Conservation (phyloP, 306 rosid species). For the Alnus glutinosa region DNA sequence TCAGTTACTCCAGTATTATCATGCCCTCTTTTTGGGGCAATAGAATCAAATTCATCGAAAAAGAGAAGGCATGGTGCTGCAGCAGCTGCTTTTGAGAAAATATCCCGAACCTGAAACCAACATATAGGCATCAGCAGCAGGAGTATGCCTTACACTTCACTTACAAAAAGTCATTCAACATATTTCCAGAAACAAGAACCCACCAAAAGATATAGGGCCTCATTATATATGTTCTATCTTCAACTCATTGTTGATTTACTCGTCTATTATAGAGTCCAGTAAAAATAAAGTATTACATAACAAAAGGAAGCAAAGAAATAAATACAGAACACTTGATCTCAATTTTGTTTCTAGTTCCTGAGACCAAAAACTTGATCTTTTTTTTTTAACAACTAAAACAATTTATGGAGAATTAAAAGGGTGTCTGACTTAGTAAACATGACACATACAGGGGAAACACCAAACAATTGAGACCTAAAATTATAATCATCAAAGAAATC, state of each 20-base stretch:
- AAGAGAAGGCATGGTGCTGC: slow-evolving; percentile 97
- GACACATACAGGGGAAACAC: neutral
- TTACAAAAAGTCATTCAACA: neutral
- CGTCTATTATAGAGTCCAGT: neutral
- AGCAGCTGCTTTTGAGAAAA: slow-evolving; percentile 91
- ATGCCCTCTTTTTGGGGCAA: slow-evolving; percentile 98
- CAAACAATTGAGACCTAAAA: neutral
- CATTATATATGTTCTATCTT: neutral
- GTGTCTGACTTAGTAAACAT: neutral
- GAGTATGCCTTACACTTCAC: neutral
- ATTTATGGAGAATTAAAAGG: neutral
- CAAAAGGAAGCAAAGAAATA: neutral
- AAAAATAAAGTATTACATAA: neutral
- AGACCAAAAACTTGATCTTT: no score
- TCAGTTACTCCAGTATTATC: slow-evolving; percentile 99
- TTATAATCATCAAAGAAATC: neutral
- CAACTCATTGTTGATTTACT: neutral
- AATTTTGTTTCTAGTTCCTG: neutral
- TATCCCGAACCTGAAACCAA: slow-evolving; percentile 85
- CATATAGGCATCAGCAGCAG: slow-evolving; percentile 24
- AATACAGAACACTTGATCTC: neutral
- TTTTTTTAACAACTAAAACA: no score
- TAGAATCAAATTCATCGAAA: slow-evolving; percentile 96
- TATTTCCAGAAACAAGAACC: neutral
- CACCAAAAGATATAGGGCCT: neutral